These are phyloP conservation scores for Acer yangbiense DNA, from an alignment of 345 rosid genomes.

Conservation along the genomic window DNA sequence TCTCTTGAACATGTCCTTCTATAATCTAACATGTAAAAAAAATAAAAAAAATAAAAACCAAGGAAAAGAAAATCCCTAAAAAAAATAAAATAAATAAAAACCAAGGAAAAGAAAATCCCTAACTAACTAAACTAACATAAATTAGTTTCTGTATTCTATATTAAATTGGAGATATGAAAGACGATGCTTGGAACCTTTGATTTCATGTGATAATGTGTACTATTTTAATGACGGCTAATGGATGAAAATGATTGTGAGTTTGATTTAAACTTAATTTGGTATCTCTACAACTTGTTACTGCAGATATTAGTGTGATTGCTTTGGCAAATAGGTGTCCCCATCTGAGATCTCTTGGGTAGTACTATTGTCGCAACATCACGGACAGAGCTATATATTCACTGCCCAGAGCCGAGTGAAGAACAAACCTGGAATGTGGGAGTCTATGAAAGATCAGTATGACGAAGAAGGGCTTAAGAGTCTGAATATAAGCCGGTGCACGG, in stretches of 20 bases:
- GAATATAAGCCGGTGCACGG: constrained; percentile 98
- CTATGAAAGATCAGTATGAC: constrained; percentile 48
- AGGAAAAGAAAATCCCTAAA: no score
- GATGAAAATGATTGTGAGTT: neutral
- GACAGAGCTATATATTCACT: constrained; percentile 87
- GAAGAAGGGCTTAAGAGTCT: constrained; percentile 86
- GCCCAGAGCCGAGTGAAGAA: constrained; percentile 66
- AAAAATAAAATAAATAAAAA: no score
- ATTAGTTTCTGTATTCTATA: neutral
- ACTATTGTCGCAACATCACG: constrained; percentile 90
- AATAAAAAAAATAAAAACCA: no score
- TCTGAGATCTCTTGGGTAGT: constrained; percentile 73
- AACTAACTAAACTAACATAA: no score
- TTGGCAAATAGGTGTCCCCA: constrained; percentile 78
- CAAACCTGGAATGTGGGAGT: constrained; percentile 58
- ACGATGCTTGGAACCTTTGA: no score
- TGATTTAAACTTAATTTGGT: neutral
- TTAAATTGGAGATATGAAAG: no score
- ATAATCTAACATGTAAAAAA: no score
- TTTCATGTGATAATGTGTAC: neutral
- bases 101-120: no score
- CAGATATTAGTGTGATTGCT: constrained; percentile 90
- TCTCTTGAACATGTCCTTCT: neutral
- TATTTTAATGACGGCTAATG: neutral
- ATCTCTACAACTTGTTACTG: constrained; percentile 7